Percentiles rank a stretch among this genome's conserved stretches.
Evolutionary conservation across 441 rosid species (phyloP).

Genomic region (Daphne laureola): DNA sequence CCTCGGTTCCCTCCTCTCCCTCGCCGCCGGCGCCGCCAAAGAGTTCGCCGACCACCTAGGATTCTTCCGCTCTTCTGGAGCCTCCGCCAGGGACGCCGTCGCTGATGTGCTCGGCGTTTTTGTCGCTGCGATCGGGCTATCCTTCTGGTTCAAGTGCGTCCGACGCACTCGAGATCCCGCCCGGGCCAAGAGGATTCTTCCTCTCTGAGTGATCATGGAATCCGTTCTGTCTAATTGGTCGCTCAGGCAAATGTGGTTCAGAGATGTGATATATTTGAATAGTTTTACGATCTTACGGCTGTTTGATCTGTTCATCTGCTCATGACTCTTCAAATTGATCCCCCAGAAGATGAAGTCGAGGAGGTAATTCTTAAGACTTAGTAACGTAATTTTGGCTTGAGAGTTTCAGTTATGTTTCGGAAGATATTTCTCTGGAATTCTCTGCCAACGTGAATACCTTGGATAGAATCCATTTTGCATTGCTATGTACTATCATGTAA

Average conservation of each 20-base stretch:
- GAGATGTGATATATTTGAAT: background rate
- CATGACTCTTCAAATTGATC: no score
- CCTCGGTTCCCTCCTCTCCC: constrained; percentile 66
- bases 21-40: constrained; percentile 79
- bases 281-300: background rate
- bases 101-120: constrained; percentile 57
- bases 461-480: no score
- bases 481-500: no score
- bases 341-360: no score
- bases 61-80: constrained; percentile 75
- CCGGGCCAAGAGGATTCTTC: constrained; percentile 38
- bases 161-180: constrained; percentile 19
- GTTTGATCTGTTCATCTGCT: no score
- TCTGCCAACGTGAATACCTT: no score
- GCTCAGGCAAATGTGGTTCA: constrained; percentile 6
- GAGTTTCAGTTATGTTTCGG: no score
- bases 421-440: no score
- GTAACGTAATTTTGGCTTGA: no score
- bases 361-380: no score
- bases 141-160: constrained; percentile 24
- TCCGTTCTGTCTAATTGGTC: background rate
- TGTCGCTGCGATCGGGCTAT: constrained; percentile 39
- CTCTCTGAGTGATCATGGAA: constrained; percentile 32
- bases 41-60: constrained; percentile 81
- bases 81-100: constrained; percentile 67